Conservation (phyloP, 2,329 filamentous ascomycete species). For the Diplocarpon rosae region DNA sequence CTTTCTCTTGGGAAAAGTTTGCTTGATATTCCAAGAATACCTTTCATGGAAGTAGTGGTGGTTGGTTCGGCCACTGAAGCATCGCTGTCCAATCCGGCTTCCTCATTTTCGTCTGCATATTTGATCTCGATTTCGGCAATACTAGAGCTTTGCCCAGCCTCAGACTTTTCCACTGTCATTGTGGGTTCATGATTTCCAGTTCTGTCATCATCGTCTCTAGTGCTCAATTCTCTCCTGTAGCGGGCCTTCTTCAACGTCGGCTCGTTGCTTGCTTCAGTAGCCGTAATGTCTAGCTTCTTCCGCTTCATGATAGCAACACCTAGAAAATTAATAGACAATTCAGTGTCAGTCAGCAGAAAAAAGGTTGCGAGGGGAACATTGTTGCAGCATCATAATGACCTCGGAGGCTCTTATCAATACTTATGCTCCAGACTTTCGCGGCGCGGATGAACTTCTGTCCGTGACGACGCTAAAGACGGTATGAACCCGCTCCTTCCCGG, state of each 20-base stretch:
- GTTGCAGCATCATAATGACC: no score
- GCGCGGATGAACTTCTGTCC: conserved; percentile 12
- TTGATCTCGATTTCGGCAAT: background rate
- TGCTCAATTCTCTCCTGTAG: background rate
- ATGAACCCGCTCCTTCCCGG: conserved; percentile 9
- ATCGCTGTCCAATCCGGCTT: background rate
- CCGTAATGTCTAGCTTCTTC: conserved; percentile 6
- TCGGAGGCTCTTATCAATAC: background rate
- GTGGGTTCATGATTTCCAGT: no score
- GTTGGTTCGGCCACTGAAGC: background rate
- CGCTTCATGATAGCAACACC: conserved; percentile 13
- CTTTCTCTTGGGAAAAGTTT: background rate
- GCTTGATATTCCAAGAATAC: background rate
- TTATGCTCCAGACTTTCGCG: background rate
- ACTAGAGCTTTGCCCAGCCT: background rate
- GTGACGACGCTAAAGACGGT: conserved; percentile 8
- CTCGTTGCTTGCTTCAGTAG: conserved; percentile 3
- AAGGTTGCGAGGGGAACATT: no score
- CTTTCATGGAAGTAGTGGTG: conserved; percentile 1
- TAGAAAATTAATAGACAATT: background rate
- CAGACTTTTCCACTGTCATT: no score
- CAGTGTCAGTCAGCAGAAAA: no score
- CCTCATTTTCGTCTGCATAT: background rate
- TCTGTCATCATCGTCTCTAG: background rate
- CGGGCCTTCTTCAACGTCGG: background rate